Evolutionary conservation across 2,329 filamentous ascomycete species (phyloP).

Genomic region (Arthrinium phaeospermum): DNA sequence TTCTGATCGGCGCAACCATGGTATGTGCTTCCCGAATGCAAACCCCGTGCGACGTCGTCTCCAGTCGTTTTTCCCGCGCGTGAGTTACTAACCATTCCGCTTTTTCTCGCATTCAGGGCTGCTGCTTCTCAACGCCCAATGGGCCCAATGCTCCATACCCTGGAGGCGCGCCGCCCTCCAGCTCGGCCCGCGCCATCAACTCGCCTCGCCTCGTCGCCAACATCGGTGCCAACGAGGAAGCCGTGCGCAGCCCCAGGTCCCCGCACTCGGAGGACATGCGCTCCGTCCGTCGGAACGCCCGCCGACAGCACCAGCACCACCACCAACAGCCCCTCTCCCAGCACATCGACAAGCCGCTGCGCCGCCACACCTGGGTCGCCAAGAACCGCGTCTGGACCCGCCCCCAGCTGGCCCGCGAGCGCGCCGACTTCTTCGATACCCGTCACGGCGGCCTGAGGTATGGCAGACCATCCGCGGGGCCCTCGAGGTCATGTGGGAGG

Average conservation of each 20-base stretch:
- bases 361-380: constrained; percentile 69
- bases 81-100: not conserved
- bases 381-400: constrained; percentile 72
- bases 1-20: constrained; percentile 20
- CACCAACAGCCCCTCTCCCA: constrained; percentile 55
- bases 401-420: constrained; percentile 70
- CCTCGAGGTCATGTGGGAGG: constrained; percentile 70
- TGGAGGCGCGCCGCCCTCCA: constrained; percentile 51
- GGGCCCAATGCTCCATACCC: constrained; percentile 61
- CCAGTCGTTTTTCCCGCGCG: not conserved
- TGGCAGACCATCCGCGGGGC: constrained; percentile 79
- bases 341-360: constrained; percentile 74
- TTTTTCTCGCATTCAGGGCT: constrained; percentile 51
- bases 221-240: constrained; percentile 24
- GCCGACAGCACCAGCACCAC: constrained; percentile 40
- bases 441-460: constrained; percentile 74
- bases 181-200: constrained; percentile 61
- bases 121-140: constrained; percentile 60
- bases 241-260: constrained; percentile 26
- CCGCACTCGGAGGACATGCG: constrained; percentile 27
- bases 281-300: constrained; percentile 29
- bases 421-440: constrained; percentile 88
- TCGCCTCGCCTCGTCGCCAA: constrained; percentile 36
- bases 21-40: not conserved
- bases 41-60: not conserved